These are phyloP conservation scores for Ophiosphaerella herpotricha DNA, from an alignment of 2,329 filamentous ascomycete species.

Conservation along the genomic window DNA sequence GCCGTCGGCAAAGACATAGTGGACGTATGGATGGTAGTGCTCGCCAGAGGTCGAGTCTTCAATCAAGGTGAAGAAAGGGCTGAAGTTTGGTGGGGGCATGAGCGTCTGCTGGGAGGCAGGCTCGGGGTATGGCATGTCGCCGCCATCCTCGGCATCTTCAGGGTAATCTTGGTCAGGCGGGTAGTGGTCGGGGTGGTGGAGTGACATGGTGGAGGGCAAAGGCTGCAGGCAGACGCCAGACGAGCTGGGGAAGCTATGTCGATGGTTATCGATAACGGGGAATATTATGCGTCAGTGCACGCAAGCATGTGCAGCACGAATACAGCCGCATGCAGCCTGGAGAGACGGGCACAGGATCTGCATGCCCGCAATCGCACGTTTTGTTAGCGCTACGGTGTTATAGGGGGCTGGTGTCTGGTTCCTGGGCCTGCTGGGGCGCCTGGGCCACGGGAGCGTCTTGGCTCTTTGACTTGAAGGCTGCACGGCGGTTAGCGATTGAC, in stretches of 20 bases:
- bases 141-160: constrained; percentile 28
- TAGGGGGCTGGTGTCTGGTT: constrained; percentile 26
- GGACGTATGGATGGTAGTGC: constrained; percentile 81
- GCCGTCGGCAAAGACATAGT: constrained; percentile 94
- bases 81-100: constrained; percentile 61
- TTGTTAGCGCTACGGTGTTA: background rate
- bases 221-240: constrained; percentile 21
- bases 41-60: constrained; percentile 74
- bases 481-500: constrained; percentile 14
- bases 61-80: constrained; percentile 84
- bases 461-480: constrained; percentile 47
- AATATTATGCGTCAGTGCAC: constrained; percentile 21
- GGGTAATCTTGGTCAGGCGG: constrained; percentile 22
- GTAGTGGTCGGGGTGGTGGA: constrained; percentile 21
- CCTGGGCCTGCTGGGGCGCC: constrained; percentile 15
- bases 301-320: constrained; percentile 13
- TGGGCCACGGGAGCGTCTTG: constrained; percentile 33
- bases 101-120: constrained; percentile 40
- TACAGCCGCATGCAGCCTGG: background rate
- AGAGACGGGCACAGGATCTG: background rate
- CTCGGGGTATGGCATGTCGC: constrained; percentile 42
- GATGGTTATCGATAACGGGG: constrained; percentile 26
- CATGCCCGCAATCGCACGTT: too few species aligned
- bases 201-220: constrained; percentile 25
- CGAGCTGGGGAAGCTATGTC: constrained; percentile 25